Base-by-base conservation (phyloP, 1,284 basidiomycete genomes). In the Leccinum pachyderme region DNA sequence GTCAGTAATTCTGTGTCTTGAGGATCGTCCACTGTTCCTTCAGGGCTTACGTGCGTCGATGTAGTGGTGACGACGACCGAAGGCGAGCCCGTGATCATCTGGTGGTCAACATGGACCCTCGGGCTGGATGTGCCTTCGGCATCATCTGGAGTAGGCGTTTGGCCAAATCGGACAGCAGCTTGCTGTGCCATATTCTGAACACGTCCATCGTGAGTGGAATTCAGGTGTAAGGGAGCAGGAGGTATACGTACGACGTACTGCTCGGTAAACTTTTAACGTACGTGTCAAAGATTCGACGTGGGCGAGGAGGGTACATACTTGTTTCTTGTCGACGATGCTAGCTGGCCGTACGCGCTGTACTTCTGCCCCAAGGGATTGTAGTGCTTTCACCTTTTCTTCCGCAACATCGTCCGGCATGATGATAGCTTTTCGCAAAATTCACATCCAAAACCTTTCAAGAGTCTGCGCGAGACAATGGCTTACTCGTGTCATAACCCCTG, bases 381-480 rank as follows among this genome's bases (percentile, higher is more conserved):
- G 76, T 0, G 93, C 86, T 61, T 91, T 86, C 1, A 90, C 87
- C 69, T 98, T 98, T 71, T 99, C 96, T 50, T 86, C 80, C 0
- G 95, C 92, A 5, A 98, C 89, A 68, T 96, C 93, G 66, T 96
- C 93, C 0, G 94, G 93, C 85, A 96, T 92, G 56, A 97, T 90
- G 57, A 96, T 96, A 51, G 87, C 84, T 93, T 60, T 27, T 5
- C 33, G 7, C 29, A 33, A 58, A 4, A 64, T 13, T 41, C 18
- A 18, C 8, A 27, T n/a, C 25, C 12, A 13, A 41, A 41, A 11
- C 7, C n/a, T 9, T 18, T 12, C 37, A 39, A 12, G 9, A 11
- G 66, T 83, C 7, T 5, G 9, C 0, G 13, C 4, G 7, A n/a
- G 18, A 41, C 24, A 24, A 28, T 1, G 0, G 64, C 87, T 53